Conservation (phyloP, 1,284 basidiomycete genomes). For the Neolentinus lepideus region DNA sequence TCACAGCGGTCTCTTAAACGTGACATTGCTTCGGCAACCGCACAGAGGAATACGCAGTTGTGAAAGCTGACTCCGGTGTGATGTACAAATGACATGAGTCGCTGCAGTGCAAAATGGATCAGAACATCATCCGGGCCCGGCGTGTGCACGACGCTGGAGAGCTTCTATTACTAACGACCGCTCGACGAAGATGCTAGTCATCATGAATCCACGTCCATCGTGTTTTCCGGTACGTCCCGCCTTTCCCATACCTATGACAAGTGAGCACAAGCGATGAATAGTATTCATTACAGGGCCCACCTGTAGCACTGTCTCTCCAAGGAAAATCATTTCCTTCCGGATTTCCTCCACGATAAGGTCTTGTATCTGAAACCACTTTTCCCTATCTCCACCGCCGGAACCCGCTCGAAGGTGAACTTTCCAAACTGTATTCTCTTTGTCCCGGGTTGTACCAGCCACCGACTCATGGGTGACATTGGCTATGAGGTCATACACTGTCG, state of each 20-base stretch:
- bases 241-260: neutral
- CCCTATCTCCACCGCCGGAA: constrained; percentile 72
- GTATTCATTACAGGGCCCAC: constrained; percentile 30
- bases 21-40: too few species aligned
- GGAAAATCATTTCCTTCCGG: constrained; percentile 94
- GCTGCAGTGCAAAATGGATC: too few species aligned
- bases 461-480: constrained; percentile 96
- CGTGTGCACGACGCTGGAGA: too few species aligned
- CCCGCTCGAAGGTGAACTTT: constrained; percentile 84
- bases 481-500: constrained; percentile 87
- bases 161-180: too few species aligned
- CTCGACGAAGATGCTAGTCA: too few species aligned
- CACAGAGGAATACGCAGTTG: too few species aligned
- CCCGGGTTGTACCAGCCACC: constrained; percentile 86
- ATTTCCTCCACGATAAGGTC: constrained; percentile 96
- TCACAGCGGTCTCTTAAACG: too few species aligned
- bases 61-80: too few species aligned
- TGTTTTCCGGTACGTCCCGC: neutral
- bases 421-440: constrained; percentile 86
- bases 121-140: too few species aligned
- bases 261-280: neutral
- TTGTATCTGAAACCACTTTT: constrained; percentile 97
- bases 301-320: constrained; percentile 95
- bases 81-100: too few species aligned
- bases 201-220: neutral